These are phyloP conservation scores for Trematosphaeria pertusa DNA, from an alignment of 2,329 filamentous ascomycete species.

Conservation along the genomic window DNA sequence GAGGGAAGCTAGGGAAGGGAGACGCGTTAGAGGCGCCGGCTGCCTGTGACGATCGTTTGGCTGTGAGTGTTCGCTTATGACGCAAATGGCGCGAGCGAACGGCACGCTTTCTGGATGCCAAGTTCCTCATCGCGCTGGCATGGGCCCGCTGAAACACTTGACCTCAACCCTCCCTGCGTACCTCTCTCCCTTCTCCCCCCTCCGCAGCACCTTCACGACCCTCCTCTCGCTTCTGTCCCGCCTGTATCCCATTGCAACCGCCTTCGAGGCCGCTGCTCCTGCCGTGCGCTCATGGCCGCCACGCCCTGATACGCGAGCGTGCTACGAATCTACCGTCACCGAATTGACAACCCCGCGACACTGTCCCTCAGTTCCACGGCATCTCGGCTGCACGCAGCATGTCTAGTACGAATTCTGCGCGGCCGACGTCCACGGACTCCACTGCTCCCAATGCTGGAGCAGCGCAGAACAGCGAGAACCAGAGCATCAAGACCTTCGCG, in stretches of 20 bases:
- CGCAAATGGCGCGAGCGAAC: constrained; percentile 1
- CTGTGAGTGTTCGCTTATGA: constrained; percentile 1
- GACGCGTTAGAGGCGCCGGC: not conserved
- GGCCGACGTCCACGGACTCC: not conserved
- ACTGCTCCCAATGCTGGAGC: constrained; percentile 11
- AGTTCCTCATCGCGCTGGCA: constrained; percentile 1
- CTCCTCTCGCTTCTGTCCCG: not conserved
- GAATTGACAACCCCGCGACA: not conserved
- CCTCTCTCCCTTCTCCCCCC: not conserved
- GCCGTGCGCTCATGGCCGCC: constrained; percentile 1
- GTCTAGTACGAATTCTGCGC: constrained; percentile 2
- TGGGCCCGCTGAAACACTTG: not conserved
- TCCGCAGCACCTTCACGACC: not conserved
- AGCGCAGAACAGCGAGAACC: constrained; percentile 28
- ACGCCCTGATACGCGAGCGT: not conserved
- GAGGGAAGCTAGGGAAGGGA: too few species aligned
- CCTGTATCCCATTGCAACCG: not conserved
- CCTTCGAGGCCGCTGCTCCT: not conserved
- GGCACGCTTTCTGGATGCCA: not conserved
- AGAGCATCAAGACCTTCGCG: constrained; percentile 47
- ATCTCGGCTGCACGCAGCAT: constrained; percentile 1
- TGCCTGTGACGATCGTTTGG: not conserved
- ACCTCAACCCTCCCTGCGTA: not conserved
- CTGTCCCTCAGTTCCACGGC: constrained; percentile 6
- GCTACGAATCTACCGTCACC: not conserved